A percentile compares a stretch with the other conserved stretches of the same genome.
These are phyloP conservation scores for Helianthus tuberosus DNA, from an alignment of 129 eudicot species.

Conservation along the genomic window DNA sequence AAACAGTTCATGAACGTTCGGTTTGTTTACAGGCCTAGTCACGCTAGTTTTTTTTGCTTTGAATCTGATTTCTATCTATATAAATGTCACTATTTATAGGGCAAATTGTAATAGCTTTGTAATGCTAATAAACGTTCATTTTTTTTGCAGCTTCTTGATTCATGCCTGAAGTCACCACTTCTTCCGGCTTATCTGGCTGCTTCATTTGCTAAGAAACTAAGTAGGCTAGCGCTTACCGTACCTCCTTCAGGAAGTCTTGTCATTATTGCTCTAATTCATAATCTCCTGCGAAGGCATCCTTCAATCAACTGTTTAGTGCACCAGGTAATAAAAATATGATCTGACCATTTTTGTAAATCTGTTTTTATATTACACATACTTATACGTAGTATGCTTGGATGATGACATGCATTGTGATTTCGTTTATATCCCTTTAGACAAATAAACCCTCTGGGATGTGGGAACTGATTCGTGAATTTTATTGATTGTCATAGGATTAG, in stretches of 20 bases:
- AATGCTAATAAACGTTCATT: constrained; percentile 15
- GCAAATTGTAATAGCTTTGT: background rate
- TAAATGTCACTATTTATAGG: background rate
- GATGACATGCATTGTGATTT: background rate
- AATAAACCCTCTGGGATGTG: background rate
- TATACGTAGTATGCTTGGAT: constrained; percentile 5
- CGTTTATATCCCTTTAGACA: background rate
- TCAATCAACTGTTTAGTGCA: constrained; percentile 89
- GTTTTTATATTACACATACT: background rate
- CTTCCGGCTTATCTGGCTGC: constrained; percentile 95
- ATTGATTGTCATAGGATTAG: too few relatives aligned
- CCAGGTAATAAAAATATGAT: constrained; percentile 41
- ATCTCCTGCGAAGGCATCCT: constrained; percentile 88
- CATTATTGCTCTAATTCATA: constrained; percentile 77
- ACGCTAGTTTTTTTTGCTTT: background rate
- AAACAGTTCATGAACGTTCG: too few relatives aligned
- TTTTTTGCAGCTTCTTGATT: constrained; percentile 76
- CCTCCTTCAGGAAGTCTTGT: constrained; percentile 91
- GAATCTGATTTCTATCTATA: background rate
- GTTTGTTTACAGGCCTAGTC: background rate
- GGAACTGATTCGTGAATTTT: background rate
- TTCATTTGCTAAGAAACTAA: constrained; percentile 86
- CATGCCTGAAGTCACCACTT: constrained; percentile 91
- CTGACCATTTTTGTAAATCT: background rate
- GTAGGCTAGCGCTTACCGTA: constrained; percentile 72